These are phyloP conservation scores for Dothidotthia symphoricarpi DNA, from an alignment of 2,329 filamentous ascomycete species.

Conservation along the genomic window DNA sequence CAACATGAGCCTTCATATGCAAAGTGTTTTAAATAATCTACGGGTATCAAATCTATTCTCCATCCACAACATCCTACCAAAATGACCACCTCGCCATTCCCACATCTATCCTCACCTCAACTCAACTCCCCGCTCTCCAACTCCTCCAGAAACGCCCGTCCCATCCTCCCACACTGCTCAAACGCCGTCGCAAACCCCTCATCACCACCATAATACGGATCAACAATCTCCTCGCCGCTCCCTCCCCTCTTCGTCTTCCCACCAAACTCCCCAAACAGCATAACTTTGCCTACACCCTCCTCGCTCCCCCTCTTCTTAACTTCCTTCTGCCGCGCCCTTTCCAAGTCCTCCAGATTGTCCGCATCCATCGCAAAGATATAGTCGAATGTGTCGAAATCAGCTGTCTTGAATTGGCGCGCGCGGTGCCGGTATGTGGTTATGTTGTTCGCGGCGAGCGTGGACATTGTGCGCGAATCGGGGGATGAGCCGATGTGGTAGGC, in stretches of 20 bases:
- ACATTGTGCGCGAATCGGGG: slow-evolving; percentile 81
- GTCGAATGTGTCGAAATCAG: slow-evolving; percentile 82
- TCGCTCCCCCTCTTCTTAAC: slow-evolving; percentile 43
- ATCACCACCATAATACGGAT: slow-evolving; percentile 89
- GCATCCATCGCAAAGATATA: slow-evolving; percentile 95
- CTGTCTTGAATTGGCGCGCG: slow-evolving; percentile 68
- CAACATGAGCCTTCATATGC: no score
- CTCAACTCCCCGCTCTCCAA: slow-evolving; percentile 45
- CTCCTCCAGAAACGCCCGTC: slow-evolving; percentile 69
- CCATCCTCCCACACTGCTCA: slow-evolving; percentile 76
- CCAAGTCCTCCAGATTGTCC: slow-evolving; percentile 71
- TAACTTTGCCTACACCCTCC: slow-evolving; percentile 55
- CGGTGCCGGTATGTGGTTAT: slow-evolving; percentile 75
- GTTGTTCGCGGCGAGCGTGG: slow-evolving; percentile 69
- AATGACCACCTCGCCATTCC: not conserved
- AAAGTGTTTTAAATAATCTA: no score
- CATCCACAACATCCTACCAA: not conserved
- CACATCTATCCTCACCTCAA: slow-evolving; percentile 5
- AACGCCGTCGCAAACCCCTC: slow-evolving; percentile 84
- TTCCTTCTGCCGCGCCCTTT: slow-evolving; percentile 56
- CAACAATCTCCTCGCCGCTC: slow-evolving; percentile 67
- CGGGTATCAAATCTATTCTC: no score
- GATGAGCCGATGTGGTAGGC: slow-evolving; percentile 77
- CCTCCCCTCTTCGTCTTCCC: slow-evolving; percentile 46
- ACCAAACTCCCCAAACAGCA: slow-evolving; percentile 84